phyloP scores from a whole-genome alignment of 1,284 basidiomycete species.

The Kwoniella shivajii region DNA sequence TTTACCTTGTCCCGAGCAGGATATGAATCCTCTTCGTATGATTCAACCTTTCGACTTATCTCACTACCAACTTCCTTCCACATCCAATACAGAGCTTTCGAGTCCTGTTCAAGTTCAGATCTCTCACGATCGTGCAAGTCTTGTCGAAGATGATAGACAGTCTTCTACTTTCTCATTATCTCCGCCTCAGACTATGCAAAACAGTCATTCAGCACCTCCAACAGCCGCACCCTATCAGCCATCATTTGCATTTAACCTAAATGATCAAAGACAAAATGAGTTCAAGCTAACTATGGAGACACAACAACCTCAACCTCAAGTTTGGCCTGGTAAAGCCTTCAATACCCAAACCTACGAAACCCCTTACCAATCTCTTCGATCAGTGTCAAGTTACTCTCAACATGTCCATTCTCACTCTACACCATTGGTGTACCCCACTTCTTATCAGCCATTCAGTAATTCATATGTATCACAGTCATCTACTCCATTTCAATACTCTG shows the following conservation, averaged over 20 bases:
- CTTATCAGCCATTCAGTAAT: neutral
- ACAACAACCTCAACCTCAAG: neutral
- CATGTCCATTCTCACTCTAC: slow-evolving; percentile 9
- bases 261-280: neutral
- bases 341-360: slow-evolving; percentile 1
- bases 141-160: neutral
- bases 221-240: neutral
- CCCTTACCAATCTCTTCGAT: neutral
- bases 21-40: neutral
- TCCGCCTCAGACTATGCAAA: neutral
- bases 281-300: no score
- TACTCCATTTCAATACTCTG: neutral
- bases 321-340: neutral
- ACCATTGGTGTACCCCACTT: neutral
- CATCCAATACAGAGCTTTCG: neutral
- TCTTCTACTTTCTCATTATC: neutral
- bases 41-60: slow-evolving; percentile 3
- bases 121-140: neutral
- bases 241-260: neutral
- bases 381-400: neutral
- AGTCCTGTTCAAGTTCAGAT: neutral
- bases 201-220: neutral
- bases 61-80: neutral
- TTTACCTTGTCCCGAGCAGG: neutral
- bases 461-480: neutral